A percentile compares a stretch with the other conserved stretches of the same genome.
phyloP scores from a whole-genome alignment of 352 stramenopile species.

The Phytophthora hybrid region DNA sequence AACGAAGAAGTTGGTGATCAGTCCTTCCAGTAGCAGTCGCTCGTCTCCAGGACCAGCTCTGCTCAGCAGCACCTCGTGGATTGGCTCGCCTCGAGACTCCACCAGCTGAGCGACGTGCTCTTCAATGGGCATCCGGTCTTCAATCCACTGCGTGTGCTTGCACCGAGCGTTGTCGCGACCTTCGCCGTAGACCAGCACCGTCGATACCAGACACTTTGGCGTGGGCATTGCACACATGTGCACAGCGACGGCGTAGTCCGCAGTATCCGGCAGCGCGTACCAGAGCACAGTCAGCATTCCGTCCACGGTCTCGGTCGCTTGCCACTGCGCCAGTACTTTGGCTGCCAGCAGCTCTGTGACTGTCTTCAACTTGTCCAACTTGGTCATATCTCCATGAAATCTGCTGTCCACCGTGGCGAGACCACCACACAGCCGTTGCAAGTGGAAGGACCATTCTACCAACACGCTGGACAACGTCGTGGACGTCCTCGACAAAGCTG shows the following conservation, averaged over 20 bases:
- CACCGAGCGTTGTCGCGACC: slow-evolving; percentile 51
- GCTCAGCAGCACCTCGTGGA: slow-evolving; percentile 75
- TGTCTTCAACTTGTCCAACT: slow-evolving; percentile 28
- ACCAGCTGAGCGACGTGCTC: slow-evolving; percentile 35
- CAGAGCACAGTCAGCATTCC: slow-evolving; percentile 77
- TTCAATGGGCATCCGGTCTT: slow-evolving; percentile 61
- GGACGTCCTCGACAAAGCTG: slow-evolving; percentile 5
- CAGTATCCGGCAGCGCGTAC: slow-evolving; percentile 38
- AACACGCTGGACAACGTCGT: slow-evolving; percentile 20
- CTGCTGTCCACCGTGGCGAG: slow-evolving; percentile 18
- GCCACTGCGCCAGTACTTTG: slow-evolving; percentile 19
- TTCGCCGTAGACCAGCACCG: slow-evolving; percentile 62
- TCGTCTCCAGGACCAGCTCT: slow-evolving; percentile 26
- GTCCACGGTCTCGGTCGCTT: slow-evolving; percentile 32
- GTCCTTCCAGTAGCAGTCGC: slow-evolving; percentile 66
- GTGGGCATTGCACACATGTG: slow-evolving; percentile 68
- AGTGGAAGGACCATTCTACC: slow-evolving; percentile 69
- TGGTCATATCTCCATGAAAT: slow-evolving; percentile 7
- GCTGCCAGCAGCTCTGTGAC: slow-evolving; percentile 17
- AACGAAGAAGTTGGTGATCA: slow-evolving; percentile 86
- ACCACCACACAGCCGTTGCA: slow-evolving; percentile 52
- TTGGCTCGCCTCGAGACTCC: slow-evolving; percentile 22
- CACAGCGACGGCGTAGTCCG: slow-evolving; percentile 48
- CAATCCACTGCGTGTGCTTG: slow-evolving; percentile 83
- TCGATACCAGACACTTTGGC: slow-evolving; percentile 47